Evolutionary conservation across 768 basidiomycete species (phyloP), one percentile per base, ranked within the genome.

Genomic region (Flagelloscypha sp.): DNA sequence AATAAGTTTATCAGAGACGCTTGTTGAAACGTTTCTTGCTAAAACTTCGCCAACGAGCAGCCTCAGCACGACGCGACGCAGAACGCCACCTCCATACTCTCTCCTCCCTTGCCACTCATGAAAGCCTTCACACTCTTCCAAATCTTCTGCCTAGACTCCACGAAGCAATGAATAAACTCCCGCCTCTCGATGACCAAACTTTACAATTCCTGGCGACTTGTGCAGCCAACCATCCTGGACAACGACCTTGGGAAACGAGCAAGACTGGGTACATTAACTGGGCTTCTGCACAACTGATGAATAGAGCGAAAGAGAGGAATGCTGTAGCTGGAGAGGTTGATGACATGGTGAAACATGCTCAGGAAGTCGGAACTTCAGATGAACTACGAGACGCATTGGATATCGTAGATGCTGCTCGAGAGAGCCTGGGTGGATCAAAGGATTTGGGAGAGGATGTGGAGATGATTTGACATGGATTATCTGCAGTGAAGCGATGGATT

Each of bases 171-270:
- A 65, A 67, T 4, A 57, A 66, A 0, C 63, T 84, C 5, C 71
- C 78, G 2, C 48, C 61, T 2, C 58, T 69, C 27, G 61, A 65
- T 36, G 43, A 58, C 5, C 48, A 53, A 3, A 58, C 63, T 3
- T 47, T 68, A 6, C 53, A 64, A 17, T 52, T 61, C 7, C 54
- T 65, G 16, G 48, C 63, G 22, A 56, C 65, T 25, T 42, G 63
- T 30, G 54, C 54, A 17, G 50, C 60, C 17, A 47, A 65, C 3
- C 72, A 77, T 38, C 73, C 77, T 0, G 77, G 82, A 1, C 84
- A 84, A 52, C 71, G 77, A 25, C 70, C 70, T 7, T 90, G 87
- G 86, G 84, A 89, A 58, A 72, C 74, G 24, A 76, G 71, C 53
- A 72, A 73, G 50, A 66, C 70, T 1, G 86, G 84, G 4, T 92